phyloP scores from a whole-genome alignment of 1,139 yeast genomes.

The Debaryomyces subglobosus region DNA sequence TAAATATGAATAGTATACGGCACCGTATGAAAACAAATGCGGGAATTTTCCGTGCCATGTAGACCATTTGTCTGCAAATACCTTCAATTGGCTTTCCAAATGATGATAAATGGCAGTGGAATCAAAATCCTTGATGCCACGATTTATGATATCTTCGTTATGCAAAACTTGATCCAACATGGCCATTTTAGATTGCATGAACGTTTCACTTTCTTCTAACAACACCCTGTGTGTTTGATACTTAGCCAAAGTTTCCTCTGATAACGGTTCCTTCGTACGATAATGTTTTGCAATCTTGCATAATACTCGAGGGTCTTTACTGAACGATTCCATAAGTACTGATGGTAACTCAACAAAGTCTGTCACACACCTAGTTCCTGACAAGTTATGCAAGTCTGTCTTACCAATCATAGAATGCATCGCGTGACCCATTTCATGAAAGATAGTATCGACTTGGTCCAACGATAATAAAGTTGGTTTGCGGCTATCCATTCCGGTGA shows the following conservation, averaged over 20 bases:
- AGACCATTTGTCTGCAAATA: conserved; percentile 65
- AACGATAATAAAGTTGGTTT: conserved; percentile 58
- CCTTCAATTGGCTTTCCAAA: conserved; percentile 57
- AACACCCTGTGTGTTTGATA: conserved; percentile 57
- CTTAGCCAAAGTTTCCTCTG: conserved; percentile 48
- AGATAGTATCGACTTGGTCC: conserved; percentile 86
- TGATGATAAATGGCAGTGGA: conserved; percentile 66
- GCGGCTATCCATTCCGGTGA: conserved; percentile 29
- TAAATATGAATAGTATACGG: conserved; percentile 89
- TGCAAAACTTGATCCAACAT: conserved; percentile 83
- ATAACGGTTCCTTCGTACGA: conserved; percentile 65
- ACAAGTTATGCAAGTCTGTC: conserved; percentile 84
- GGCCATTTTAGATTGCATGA: conserved; percentile 89
- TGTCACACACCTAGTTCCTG: conserved; percentile 94
- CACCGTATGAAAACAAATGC: conserved; percentile 91
- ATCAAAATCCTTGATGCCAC: conserved; percentile 35
- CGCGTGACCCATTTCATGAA: conserved; percentile 99
- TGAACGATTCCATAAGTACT: conserved; percentile 91
- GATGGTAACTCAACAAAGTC: conserved; percentile 97
- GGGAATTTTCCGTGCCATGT: conserved; percentile 96
- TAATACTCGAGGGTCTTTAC: conserved; percentile 77
- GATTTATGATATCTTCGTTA: conserved; percentile 35
- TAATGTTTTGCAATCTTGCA: conserved; percentile 75
- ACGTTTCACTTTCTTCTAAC: conserved; percentile 73
- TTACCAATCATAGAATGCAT: conserved; percentile 97